Percentiles rank a stretch among this genome's conserved stretches.
These are phyloP conservation scores for Chytridium lagenaria DNA, from an alignment of 371 early-diverging fungal genomes.

Conservation along the genomic window DNA sequence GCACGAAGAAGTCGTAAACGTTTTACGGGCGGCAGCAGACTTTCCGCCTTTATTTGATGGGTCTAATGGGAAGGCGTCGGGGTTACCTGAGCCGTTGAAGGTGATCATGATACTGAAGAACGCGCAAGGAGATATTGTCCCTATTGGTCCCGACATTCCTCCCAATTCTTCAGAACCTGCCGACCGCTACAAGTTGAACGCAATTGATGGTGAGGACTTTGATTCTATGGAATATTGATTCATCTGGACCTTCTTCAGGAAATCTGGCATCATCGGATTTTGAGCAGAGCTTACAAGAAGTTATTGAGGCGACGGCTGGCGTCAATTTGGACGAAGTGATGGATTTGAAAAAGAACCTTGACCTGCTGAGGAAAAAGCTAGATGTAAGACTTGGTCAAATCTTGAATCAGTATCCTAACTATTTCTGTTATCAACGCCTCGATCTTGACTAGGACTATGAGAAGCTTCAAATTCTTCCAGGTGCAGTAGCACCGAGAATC, in stretches of 20 bases:
- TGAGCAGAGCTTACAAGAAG: slow-evolving; percentile 22
- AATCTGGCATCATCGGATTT: neutral
- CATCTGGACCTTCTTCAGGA: neutral
- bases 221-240: neutral
- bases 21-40: slow-evolving; percentile 38
- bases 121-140: slow-evolving; percentile 14
- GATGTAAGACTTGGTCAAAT: slow-evolving; percentile 9
- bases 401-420: too few species aligned
- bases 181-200: slow-evolving; percentile 21
- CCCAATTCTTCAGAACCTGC: slow-evolving; percentile 23
- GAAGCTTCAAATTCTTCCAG: neutral
- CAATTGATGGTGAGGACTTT: slow-evolving; percentile 20
- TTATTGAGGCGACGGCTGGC: neutral
- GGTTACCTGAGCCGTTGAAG: neutral
- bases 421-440: too few species aligned
- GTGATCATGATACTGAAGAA: slow-evolving; percentile 22
- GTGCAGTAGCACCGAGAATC: neutral
- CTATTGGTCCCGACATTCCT: slow-evolving; percentile 33
- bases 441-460: slow-evolving; percentile 5
- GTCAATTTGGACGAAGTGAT: slow-evolving; percentile 23
- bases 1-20: slow-evolving; percentile 30
- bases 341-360: slow-evolving; percentile 22
- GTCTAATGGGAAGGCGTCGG: neutral
- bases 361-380: slow-evolving; percentile 26
- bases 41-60: slow-evolving; percentile 14